These are phyloP conservation scores for Podospora sp. DNA, from an alignment of 495 filamentous ascomycete genomes.

Conservation along the genomic window DNA sequence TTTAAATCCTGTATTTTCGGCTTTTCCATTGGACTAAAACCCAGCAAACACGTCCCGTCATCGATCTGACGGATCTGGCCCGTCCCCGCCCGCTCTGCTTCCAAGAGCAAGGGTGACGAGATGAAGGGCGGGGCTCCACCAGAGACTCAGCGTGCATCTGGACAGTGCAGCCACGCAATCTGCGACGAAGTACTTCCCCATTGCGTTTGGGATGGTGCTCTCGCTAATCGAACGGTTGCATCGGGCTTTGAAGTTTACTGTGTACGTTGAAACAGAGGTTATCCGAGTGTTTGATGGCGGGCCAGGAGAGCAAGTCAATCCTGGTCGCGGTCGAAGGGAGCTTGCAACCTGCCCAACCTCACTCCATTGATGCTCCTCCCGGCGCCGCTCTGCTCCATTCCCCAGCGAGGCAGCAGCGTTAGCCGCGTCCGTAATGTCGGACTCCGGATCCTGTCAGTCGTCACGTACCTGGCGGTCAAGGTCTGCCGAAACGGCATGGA, in stretches of 20 bases:
- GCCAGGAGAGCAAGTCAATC: constrained; percentile 24
- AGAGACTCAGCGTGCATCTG: not conserved
- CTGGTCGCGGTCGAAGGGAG: constrained; percentile 14
- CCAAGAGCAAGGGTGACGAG: constrained; percentile 20
- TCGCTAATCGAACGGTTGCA: constrained; percentile 44
- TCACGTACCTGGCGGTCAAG: not conserved
- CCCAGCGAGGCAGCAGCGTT: not conserved
- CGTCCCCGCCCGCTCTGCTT: constrained; percentile 21
- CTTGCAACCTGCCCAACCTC: not conserved
- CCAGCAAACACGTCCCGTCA: constrained; percentile 10
- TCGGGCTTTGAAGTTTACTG: constrained; percentile 27
- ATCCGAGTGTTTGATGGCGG: constrained; percentile 27
- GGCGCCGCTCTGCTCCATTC: not conserved
- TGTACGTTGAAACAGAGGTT: constrained; percentile 24
- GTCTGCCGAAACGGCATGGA: not conserved
- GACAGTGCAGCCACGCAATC: not conserved
- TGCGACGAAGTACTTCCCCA: not conserved
- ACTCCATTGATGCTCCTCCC: not conserved
- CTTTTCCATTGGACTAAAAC: constrained; percentile 15
- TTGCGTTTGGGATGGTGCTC: constrained; percentile 24
- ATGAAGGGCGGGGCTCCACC: constrained; percentile 28
- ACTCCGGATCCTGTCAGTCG: not conserved
- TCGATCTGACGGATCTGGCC: constrained; percentile 32
- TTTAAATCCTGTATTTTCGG: not conserved
- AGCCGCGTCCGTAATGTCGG: not conserved